Evolutionary conservation across 306 rosid species (phyloP), one percentile per base, ranked within the genome.

Genomic region (Begonia peltatifolia): DNA sequence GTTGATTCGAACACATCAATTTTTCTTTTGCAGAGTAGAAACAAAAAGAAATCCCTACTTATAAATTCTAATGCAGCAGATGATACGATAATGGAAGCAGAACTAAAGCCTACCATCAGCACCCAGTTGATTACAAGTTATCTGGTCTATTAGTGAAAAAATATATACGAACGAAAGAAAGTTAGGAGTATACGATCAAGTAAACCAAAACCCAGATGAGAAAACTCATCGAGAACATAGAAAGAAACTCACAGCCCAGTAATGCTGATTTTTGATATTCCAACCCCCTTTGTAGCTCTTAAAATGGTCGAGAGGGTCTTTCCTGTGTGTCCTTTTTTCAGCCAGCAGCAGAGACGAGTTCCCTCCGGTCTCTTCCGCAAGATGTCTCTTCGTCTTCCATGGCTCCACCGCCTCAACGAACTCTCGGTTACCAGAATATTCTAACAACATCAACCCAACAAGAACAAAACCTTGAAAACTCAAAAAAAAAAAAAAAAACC

Each of bases 211-310:
- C 47, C 52, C 50, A 51, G 44, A 47, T 7, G 46, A 43, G 9
- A 12, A n/a, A 50, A 16, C 18, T 8, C 6, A 41, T 10, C 2
- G 8, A 25, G 7, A 3, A 36, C 10, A 47, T 15, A 46, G 42
- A 58, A 47, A 42, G 23, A 47, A 47, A 68, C 82, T 78, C 54
- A 84, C 93, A 25, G 80, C 57, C 74, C 74, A 52, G 30, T 89
- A 89, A 61, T 76, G 60, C 5, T 0, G 0, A 53, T 76, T 56
- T 59, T 61, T 80, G 65, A 89, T 76, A 67, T 89, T 82, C 95
- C 95, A 89, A 47, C 94, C 97, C 11, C 90, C 87, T 17, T 38
- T 60, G 74, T 89, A 89, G 47, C 13, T 59, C 2, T 63, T 36
- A 13, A 70, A 82, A 41, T 52, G 13, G 38, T 80, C 47, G 10